A percentile compares a stretch with the other conserved stretches of the same genome.
phyloP scores from a whole-genome alignment of 2,329 filamentous ascomycete species.

The Ambrosiella cleistominuta region DNA sequence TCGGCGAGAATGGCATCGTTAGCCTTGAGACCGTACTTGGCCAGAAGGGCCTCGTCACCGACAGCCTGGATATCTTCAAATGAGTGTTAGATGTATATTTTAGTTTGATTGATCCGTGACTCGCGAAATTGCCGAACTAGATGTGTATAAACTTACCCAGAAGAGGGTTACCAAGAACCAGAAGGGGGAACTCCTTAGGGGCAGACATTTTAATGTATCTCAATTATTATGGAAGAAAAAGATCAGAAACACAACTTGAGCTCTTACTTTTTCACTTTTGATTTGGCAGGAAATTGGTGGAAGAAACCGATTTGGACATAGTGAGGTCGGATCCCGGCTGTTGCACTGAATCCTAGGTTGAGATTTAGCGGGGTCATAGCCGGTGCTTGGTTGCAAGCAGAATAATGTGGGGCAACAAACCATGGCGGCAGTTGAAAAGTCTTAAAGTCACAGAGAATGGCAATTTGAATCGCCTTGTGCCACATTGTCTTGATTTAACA shows the following conservation, averaged over 20 bases:
- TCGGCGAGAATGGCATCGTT: conserved; percentile 97
- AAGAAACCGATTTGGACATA: background rate
- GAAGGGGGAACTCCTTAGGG: conserved; percentile 65
- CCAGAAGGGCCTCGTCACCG: conserved; percentile 66
- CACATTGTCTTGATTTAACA: background rate
- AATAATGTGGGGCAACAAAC: too few species aligned
- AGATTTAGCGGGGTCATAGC: conserved; percentile 3
- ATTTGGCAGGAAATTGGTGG: background rate
- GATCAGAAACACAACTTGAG: background rate
- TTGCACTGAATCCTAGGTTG: background rate
- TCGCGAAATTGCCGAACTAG: background rate
- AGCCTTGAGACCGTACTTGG: conserved; percentile 85
- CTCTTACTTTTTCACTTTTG: background rate
- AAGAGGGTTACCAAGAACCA: conserved; percentile 93
- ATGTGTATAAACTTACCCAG: conserved; percentile 47
- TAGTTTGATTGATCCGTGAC: background rate
- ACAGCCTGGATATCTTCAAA: conserved; percentile 68
- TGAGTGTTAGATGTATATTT: background rate
- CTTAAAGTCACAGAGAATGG: too few species aligned
- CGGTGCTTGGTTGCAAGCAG: background rate
- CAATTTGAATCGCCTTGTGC: background rate
- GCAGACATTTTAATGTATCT: conserved; percentile 42
- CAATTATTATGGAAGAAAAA: background rate
- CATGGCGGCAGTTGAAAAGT: too few species aligned
- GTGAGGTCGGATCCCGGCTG: conserved; percentile 4